Evolutionary conservation across 2,329 filamentous ascomycete species (phyloP), one percentile per base, ranked within the genome.

Genomic region (Mariannaea sp.): DNA sequence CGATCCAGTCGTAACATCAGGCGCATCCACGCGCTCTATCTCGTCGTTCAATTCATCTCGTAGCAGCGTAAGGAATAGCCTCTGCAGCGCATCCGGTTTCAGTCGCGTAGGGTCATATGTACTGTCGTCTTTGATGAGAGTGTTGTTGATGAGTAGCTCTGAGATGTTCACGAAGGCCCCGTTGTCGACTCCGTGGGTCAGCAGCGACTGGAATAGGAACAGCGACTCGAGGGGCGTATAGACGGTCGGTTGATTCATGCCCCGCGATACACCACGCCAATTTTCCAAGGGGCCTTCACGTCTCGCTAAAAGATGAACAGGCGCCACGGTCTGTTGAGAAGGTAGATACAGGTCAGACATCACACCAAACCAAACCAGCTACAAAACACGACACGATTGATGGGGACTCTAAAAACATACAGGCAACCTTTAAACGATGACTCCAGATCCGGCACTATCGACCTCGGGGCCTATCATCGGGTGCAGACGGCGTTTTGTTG

Each of bases 181-280:
- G 46, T 84, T 76, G 61, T 85, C 81, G 60, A 85, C 77, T 68
- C 88, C 88, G 72, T 89, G 80, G 62, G 79, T 78, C 62, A 85
- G 81, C 60, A 95, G 81, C 56, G 87, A 87, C 74, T 93, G 90
- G 76, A 94, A 93, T 67, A 96, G 82, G 62, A 94, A 83, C 57
- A 95, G 81, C 68, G 87, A 89, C 81, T 96, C 92, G 78, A 95
- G 88, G 64, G 87, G 84, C 69, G 90, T 93, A 75, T 94, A 92
- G 67, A 80, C 78, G 69, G 84, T 80, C 73, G 74, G 71, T 67
- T 73, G 73, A 77, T 77, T 81, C 80, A 83, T 83, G 72, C 77
- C 79, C 77, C 77, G 70, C 70, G 72, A 73, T 74, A 73, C 76
- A 69, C 79, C 78, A 80, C 79, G 79, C 76, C 76, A 75, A 73